These are phyloP conservation scores for Phaeophleospora eucalypticola DNA, from an alignment of 2,329 filamentous ascomycete genomes.

Conservation along the genomic window DNA sequence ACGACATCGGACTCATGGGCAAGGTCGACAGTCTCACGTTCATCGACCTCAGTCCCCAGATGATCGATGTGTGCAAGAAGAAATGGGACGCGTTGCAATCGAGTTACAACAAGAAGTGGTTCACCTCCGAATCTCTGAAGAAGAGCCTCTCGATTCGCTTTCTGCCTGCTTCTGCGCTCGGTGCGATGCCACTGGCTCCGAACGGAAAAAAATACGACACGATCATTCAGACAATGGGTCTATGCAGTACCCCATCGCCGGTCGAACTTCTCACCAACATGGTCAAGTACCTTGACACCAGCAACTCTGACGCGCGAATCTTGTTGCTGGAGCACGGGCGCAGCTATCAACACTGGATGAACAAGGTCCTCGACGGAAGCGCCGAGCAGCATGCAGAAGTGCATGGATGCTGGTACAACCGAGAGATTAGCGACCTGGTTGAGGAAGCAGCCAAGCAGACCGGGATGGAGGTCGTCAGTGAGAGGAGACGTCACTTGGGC, in stretches of 20 bases:
- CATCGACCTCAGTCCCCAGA: constrained; percentile 45
- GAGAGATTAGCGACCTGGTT: constrained; percentile 48
- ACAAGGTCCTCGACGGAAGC: constrained; percentile 43
- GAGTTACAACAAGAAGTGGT: constrained; percentile 21
- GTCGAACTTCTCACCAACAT: constrained; percentile 44
- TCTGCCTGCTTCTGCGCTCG: constrained; percentile 42
- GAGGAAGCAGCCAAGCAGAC: constrained; percentile 44
- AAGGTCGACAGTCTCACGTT: constrained; percentile 43
- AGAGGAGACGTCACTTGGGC: constrained; percentile 46
- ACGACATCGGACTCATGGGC: constrained; percentile 26
- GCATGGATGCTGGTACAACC: constrained; percentile 52
- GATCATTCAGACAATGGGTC: constrained; percentile 50
- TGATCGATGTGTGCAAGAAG: constrained; percentile 46
- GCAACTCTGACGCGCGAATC: constrained; percentile 44
- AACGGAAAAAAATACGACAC: constrained; percentile 42
- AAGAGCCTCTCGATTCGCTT: constrained; percentile 32
- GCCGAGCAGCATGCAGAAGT: constrained; percentile 46
- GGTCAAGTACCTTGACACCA: constrained; percentile 34
- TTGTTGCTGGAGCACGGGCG: constrained; percentile 50
- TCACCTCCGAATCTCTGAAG: constrained; percentile 12
- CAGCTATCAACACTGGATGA: constrained; percentile 46
- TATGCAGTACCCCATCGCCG: constrained; percentile 47
- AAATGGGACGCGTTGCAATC: constrained; percentile 42
- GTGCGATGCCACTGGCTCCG: constrained; percentile 41
- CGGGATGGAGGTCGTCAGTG: constrained; percentile 44